phyloP scores from a whole-genome alignment of 2,329 filamentous ascomycete genomes.

The Ophiostoma populinum region DNA sequence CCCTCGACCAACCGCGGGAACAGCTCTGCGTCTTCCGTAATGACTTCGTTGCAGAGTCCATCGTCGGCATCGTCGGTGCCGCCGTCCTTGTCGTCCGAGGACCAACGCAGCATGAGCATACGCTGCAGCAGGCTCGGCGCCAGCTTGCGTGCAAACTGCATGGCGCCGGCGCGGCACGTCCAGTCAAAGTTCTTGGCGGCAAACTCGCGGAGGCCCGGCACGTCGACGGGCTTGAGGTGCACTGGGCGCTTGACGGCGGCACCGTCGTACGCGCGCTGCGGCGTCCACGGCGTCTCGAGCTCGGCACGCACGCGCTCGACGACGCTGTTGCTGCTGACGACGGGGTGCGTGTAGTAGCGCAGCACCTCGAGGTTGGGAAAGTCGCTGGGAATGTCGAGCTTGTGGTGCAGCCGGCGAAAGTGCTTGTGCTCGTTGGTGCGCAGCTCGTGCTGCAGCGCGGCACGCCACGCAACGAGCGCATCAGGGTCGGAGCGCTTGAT shows the following conservation, averaged over 20 bases:
- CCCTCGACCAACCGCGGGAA: constrained; percentile 35
- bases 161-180: constrained; percentile 59
- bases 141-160: constrained; percentile 68
- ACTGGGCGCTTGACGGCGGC: background rate
- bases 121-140: constrained; percentile 58
- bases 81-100: background rate
- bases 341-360: constrained; percentile 74
- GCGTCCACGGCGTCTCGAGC: constrained; percentile 31
- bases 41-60: background rate
- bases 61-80: constrained; percentile 10
- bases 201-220: constrained; percentile 53
- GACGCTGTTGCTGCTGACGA: constrained; percentile 48
- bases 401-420: constrained; percentile 61
- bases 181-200: constrained; percentile 71
- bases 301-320: constrained; percentile 37
- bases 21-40: background rate
- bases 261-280: background rate
- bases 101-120: constrained; percentile 20
- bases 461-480: constrained; percentile 52
- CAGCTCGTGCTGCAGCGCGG: constrained; percentile 56
- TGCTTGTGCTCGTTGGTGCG: constrained; percentile 66
- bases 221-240: constrained; percentile 35
- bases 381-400: constrained; percentile 55
- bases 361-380: constrained; percentile 72
- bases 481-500: constrained; percentile 40